A percentile compares a stretch with the other conserved stretches of the same genome.
Evolutionary conservation across 306 rosid genomes (phyloP).

Genomic region (Sicyos edulis): DNA sequence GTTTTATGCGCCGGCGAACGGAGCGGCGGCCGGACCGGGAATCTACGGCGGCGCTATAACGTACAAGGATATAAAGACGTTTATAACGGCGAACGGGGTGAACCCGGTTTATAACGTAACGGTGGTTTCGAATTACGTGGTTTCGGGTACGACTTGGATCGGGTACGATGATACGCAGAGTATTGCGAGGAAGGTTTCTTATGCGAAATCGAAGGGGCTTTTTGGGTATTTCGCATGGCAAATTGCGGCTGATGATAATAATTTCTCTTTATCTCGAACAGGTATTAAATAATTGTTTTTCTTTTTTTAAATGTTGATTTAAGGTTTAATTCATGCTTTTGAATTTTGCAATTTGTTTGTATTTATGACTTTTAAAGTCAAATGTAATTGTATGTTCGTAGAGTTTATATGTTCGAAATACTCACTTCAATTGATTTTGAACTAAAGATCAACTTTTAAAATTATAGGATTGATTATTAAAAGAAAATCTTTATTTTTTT

Average conservation of each 20-base stretch:
- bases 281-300: neutral
- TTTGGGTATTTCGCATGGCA: constrained; percentile 24
- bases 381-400: no score
- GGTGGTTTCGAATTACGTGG: constrained; percentile 6
- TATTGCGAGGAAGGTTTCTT: constrained; percentile 8
- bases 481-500: no score
- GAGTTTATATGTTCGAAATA: no score
- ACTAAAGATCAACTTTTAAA: no score
- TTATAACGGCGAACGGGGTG: neutral
- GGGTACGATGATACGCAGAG: constrained; percentile 23
- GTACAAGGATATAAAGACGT: neutral
- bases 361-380: no score
- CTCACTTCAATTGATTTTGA: no score
- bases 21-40: constrained; percentile 3
- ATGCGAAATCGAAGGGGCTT: constrained; percentile 12
- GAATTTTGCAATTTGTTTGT: no score
- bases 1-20: constrained; percentile 17
- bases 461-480: no score
- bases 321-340: no score
- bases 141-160: constrained; percentile 11
- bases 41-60: neutral
- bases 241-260: neutral
- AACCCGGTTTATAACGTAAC: neutral
- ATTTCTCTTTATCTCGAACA: constrained; percentile 5
- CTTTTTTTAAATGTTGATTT: no score